phyloP scores from a whole-genome alignment of 805 yeast genomes.

The Ogataea henricii region DNA sequence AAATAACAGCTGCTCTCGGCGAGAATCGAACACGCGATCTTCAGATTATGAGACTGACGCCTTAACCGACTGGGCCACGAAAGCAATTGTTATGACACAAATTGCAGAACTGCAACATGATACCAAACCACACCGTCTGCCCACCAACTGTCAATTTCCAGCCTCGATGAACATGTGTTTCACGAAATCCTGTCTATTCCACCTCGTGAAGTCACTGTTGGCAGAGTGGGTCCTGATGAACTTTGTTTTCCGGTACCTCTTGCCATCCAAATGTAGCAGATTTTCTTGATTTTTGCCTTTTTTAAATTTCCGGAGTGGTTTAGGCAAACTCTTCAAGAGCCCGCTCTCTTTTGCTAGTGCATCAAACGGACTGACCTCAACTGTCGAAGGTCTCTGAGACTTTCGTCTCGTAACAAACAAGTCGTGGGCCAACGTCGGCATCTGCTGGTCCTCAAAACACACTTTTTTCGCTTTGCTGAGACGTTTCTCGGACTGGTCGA shows the following conservation, averaged over 20 bases:
- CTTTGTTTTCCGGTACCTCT: conserved; percentile 6
- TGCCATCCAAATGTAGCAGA: conserved; percentile 3
- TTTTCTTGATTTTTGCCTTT: conserved; percentile 5
- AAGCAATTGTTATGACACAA: conserved; percentile 22
- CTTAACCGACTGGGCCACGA: conserved; percentile 44
- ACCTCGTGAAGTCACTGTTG: background rate
- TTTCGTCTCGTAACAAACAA: conserved; percentile 7
- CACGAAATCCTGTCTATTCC: conserved; percentile 20
- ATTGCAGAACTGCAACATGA: background rate
- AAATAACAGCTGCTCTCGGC: conserved; percentile 36
- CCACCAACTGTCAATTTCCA: background rate
- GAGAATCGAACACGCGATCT: conserved; percentile 45
- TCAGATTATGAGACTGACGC: conserved; percentile 44
- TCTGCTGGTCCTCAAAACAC: conserved; percentile 15
- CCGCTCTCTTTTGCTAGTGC: background rate
- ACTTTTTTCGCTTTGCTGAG: conserved; percentile 13
- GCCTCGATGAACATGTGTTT: background rate
- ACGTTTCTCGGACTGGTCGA: conserved; percentile 1
- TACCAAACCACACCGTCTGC: too few species aligned
- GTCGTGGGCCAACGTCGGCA: background rate
- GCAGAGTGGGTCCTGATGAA: conserved; percentile 3
- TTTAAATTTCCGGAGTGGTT: background rate
- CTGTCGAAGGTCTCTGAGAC: background rate
- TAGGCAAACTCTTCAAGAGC: background rate
- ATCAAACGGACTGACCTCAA: background rate